A percentile compares a stretch with the other conserved stretches of the same genome.
These are phyloP conservation scores for Scheffersomyces illinoinensis DNA, from an alignment of 1,139 yeast species.

Conservation along the genomic window DNA sequence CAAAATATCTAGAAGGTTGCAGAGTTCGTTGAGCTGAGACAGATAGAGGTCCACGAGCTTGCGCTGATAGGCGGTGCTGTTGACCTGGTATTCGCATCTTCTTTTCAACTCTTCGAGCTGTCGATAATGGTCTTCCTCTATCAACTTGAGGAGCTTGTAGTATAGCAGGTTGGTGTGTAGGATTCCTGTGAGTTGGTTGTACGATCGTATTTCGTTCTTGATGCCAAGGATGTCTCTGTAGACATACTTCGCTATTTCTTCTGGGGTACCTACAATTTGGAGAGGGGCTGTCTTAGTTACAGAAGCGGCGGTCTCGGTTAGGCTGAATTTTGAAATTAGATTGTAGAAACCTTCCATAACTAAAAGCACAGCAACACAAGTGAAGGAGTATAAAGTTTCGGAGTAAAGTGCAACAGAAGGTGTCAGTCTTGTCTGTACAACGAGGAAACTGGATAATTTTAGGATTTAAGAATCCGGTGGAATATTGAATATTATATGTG, in stretches of 20 bases:
- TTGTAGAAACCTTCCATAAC: background rate
- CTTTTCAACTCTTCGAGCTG: conserved; percentile 13
- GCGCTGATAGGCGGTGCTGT: conserved; percentile 12
- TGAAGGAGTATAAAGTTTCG: background rate
- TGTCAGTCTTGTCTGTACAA: background rate
- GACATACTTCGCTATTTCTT: conserved; percentile 19
- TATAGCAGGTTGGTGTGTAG: conserved; percentile 15
- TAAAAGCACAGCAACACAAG: background rate
- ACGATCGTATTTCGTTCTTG: conserved; percentile 19
- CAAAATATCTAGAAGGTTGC: conserved; percentile 20
- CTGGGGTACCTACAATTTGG: conserved; percentile 18
- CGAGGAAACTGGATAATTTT: background rate
- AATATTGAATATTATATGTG: background rate
- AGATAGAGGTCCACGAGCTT: conserved; percentile 18
- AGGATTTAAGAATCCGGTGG: background rate
- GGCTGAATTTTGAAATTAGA: background rate
- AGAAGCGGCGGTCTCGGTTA: background rate
- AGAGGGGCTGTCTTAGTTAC: background rate
- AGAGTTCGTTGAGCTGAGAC: conserved; percentile 18
- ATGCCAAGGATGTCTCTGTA: conserved; percentile 19
- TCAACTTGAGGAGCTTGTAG: conserved; percentile 17
- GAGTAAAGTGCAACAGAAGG: background rate
- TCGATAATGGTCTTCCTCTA: conserved; percentile 19
- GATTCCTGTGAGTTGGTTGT: conserved; percentile 20
- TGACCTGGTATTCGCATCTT: conserved; percentile 9